These are phyloP conservation scores for Colletotrichum paranaense DNA, from an alignment of 2,329 filamentous ascomycete species.

Conservation along the genomic window DNA sequence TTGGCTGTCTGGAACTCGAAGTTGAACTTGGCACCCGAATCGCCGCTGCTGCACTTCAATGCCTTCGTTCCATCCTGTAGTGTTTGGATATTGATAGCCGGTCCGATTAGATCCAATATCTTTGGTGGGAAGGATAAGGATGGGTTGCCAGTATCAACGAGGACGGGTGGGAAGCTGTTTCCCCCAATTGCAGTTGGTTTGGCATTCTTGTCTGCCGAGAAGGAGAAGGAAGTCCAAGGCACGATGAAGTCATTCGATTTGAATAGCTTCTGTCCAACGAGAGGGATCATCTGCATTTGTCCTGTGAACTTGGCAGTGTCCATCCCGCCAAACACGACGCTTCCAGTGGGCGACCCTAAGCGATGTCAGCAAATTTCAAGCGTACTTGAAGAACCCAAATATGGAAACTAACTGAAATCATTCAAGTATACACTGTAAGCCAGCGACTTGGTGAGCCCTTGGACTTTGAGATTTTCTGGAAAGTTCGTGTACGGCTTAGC, in stretches of 20 bases:
- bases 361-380: not conserved
- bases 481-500: not conserved
- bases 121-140: not conserved
- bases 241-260: not conserved
- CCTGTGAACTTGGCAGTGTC: not conserved
- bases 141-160: not conserved
- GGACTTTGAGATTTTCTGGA: not conserved
- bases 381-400: too few species aligned
- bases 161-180: not conserved
- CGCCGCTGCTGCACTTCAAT: not conserved
- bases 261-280: not conserved
- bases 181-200: not conserved
- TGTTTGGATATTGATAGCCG: not conserved
- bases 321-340: not conserved
- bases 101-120: not conserved
- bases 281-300: not conserved
- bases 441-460: not conserved
- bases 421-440: not conserved
- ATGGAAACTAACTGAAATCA: not conserved
- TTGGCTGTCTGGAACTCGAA: not conserved
- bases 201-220: not conserved
- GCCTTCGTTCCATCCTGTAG: not conserved
- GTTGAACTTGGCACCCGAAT: not conserved
- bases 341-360: not conserved
- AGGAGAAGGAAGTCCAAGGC: not conserved